These are phyloP conservation scores for Pyrenochaeta sp. DNA, from an alignment of 2,329 filamentous ascomycete genomes.

Conservation along the genomic window DNA sequence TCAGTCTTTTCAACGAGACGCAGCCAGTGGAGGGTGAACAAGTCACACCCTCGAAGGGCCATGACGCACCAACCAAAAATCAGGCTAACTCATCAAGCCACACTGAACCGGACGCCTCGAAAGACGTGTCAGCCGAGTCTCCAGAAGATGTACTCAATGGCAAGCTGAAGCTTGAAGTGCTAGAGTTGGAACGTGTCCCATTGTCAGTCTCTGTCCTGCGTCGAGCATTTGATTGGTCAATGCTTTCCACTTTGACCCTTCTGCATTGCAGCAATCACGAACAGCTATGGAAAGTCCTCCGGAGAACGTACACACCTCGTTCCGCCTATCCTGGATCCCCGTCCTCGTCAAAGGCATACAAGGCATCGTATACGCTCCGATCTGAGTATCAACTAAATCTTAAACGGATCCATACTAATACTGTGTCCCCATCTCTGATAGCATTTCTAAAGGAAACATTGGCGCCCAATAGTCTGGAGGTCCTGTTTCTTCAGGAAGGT, in stretches of 20 bases:
- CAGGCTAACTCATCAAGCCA: slow-evolving; percentile 5
- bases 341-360: slow-evolving; percentile 46
- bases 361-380: slow-evolving; percentile 48
- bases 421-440: slow-evolving; percentile 72
- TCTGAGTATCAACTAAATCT: slow-evolving; percentile 63
- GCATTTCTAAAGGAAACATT: slow-evolving; percentile 79
- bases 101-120: slow-evolving; percentile 1
- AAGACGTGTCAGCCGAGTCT: slow-evolving; percentile 5
- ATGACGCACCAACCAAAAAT: slow-evolving; percentile 9
- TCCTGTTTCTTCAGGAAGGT: slow-evolving; percentile 77
- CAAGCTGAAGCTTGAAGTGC: slow-evolving; percentile 70
- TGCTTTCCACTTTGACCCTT: slow-evolving; percentile 74
- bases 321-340: slow-evolving; percentile 42
- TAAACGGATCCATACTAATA: slow-evolving; percentile 78
- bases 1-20: slow-evolving; percentile 30
- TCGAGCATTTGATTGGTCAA: slow-evolving; percentile 76
- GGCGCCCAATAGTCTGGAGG: slow-evolving; percentile 80
- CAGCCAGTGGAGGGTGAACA: slow-evolving; percentile 19
- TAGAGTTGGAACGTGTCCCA: slow-evolving; percentile 78
- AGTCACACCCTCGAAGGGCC: slow-evolving; percentile 8
- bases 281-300: slow-evolving; percentile 75
- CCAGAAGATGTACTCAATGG: slow-evolving; percentile 57
- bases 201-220: slow-evolving; percentile 76
- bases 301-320: slow-evolving; percentile 58
- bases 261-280: slow-evolving; percentile 77